These are phyloP conservation scores for Linum lewisii DNA, from an alignment of 345 rosid genomes.

Conservation along the genomic window DNA sequence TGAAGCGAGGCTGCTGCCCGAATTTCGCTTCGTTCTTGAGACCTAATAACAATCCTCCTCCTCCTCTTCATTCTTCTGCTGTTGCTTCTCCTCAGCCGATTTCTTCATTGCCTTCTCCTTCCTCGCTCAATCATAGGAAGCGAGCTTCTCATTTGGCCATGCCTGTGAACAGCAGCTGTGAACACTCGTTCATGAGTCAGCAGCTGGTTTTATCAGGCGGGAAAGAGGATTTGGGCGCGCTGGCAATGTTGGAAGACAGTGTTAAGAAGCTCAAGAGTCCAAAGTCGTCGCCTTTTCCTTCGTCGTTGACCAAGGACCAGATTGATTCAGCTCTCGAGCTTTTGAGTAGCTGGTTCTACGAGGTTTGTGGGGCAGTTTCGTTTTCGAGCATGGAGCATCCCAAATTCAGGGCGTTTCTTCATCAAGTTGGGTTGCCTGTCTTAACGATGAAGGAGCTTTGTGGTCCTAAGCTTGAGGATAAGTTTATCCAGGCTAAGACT, in stretches of 20 bases:
- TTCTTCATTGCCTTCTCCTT: constrained; percentile 32
- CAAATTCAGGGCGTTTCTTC: constrained; percentile 42
- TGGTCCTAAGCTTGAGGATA: constrained; percentile 33
- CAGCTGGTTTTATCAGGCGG: constrained; percentile 48
- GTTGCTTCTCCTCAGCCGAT: constrained; percentile 37
- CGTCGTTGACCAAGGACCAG: constrained; percentile 37
- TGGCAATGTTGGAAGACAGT: constrained; percentile 51
- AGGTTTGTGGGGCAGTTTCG: constrained; percentile 40
- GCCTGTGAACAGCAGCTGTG: too few species aligned
- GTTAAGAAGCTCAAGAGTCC: constrained; percentile 52
- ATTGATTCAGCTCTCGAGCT: constrained; percentile 37
- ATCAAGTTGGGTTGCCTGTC: constrained; percentile 43
- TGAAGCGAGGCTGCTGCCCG: constrained; percentile 46
- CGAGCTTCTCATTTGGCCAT: constrained; percentile 23
- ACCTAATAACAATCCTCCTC: constrained; percentile 15
- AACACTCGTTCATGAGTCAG: too few species aligned
- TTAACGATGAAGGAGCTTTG: constrained; percentile 31
- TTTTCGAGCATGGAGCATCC: constrained; percentile 47
- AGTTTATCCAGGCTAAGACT: constrained; percentile 30
- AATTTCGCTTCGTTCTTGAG: constrained; percentile 28
- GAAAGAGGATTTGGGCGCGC: constrained; percentile 39
- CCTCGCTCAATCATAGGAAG: constrained; percentile 27
- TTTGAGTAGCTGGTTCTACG: constrained; percentile 46
- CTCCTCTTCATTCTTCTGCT: too few species aligned
- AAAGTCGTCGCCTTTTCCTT: constrained; percentile 37